phyloP scores from a whole-genome alignment of 495 filamentous ascomycete genomes.

The Echria macrotheca region DNA sequence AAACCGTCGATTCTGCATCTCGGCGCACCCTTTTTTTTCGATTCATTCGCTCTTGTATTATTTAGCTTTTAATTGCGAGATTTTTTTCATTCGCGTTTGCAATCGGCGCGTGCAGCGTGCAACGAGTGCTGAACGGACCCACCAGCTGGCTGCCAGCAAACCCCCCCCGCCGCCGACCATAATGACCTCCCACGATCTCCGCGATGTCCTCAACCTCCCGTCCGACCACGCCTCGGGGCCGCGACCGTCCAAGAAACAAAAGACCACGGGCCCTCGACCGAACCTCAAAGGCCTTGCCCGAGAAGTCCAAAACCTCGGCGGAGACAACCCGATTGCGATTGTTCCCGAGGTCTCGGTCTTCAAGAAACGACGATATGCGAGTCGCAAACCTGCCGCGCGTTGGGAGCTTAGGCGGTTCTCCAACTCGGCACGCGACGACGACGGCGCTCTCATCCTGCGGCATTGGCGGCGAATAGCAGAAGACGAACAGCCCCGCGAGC shows the following conservation, averaged over 20 bases:
- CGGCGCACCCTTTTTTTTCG: not conserved
- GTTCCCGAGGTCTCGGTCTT: conserved; percentile 41
- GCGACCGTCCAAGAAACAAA: conserved; percentile 71
- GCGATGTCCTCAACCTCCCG: conserved; percentile 83
- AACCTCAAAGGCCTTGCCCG: conserved; percentile 53
- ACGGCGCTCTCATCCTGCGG: conserved; percentile 50
- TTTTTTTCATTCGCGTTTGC: not conserved
- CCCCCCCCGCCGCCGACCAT: conserved; percentile 23
- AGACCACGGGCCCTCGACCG: conserved; percentile 62
- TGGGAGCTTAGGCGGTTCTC: conserved; percentile 51
- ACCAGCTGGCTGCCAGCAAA: conserved; percentile 1
- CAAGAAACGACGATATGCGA: conserved; percentile 45
- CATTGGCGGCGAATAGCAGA: conserved; percentile 60
- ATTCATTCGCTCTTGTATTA: not conserved
- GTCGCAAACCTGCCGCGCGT: conserved; percentile 57
- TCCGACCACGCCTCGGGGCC: conserved; percentile 50
- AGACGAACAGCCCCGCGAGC: conserved; percentile 13
- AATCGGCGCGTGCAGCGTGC: not conserved
- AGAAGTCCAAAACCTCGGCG: conserved; percentile 55
- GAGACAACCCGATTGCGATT: conserved; percentile 44
- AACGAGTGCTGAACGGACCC: not conserved
- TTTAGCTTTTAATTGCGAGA: not conserved
- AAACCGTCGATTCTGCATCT: not conserved
- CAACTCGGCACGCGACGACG: conserved; percentile 47
- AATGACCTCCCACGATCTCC: conserved; percentile 79